Evolutionary conservation across 2,329 filamentous ascomycete genomes (phyloP).

Genomic region (Phaeosphaeriaceae sp.): DNA sequence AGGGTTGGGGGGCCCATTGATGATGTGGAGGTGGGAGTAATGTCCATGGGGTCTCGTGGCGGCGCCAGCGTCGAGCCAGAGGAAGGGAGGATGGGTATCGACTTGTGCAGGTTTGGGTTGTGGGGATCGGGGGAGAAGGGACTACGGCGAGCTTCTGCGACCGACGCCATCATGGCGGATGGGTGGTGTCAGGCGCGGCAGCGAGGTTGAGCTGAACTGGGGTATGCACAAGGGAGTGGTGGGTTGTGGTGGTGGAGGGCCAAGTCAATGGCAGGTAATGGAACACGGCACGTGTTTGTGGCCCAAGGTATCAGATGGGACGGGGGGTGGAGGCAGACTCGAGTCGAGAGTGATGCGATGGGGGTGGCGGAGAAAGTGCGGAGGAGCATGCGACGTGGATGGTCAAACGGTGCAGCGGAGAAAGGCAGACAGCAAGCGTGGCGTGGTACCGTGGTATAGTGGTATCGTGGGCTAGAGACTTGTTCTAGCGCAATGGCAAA

Average conservation of each 20-base stretch:
- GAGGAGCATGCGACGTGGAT: constrained; percentile 21
- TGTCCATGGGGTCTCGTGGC: constrained; percentile 62
- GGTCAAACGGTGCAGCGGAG: constrained; percentile 15
- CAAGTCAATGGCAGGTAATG: neutral
- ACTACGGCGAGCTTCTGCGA: constrained; percentile 54
- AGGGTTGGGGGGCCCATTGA: constrained; percentile 58
- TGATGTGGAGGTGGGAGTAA: constrained; percentile 54
- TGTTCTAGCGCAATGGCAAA: constrained; percentile 22
- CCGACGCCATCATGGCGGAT: constrained; percentile 50
- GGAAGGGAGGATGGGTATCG: constrained; percentile 60
- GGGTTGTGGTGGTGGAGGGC: constrained; percentile 13
- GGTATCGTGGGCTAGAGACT: too few relatives aligned
- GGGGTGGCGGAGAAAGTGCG: constrained; percentile 3
- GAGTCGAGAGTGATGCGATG: constrained; percentile 12
- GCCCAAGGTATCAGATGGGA: neutral
- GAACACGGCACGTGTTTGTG: constrained; percentile 2
- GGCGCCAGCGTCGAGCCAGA: constrained; percentile 52
- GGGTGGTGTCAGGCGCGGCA: too few relatives aligned
- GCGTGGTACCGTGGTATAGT: neutral
- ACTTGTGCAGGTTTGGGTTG: constrained; percentile 55
- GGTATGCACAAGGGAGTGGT: constrained; percentile 12
- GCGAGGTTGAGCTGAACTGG: too few relatives aligned
- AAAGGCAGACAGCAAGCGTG: constrained; percentile 2
- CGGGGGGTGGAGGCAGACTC: constrained; percentile 6
- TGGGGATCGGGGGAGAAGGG: constrained; percentile 53